Conservation (phyloP, 129 eudicot genomes). For the Flaveria linearis region DNA sequence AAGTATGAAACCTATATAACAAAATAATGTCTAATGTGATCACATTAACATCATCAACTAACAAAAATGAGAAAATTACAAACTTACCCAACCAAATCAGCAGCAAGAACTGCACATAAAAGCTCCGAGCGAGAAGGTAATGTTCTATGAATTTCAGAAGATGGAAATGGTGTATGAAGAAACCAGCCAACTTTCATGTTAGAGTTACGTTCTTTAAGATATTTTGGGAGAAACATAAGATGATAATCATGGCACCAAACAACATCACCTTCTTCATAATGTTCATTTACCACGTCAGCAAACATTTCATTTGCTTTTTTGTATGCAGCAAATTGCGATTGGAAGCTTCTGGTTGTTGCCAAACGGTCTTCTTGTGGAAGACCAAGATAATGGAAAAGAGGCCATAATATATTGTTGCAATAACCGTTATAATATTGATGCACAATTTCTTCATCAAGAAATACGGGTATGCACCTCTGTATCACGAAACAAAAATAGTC, state of each 20-base stretch:
- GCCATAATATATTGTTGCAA: slow-evolving; percentile 97
- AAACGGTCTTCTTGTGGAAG: slow-evolving; percentile 94
- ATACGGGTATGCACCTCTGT: slow-evolving; percentile 96
- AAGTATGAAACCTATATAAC: slow-evolving; percentile 76
- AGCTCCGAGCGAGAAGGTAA: slow-evolving; percentile 84
- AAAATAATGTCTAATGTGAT: slow-evolving; percentile 5
- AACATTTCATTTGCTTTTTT: slow-evolving; percentile 85
- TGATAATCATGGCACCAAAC: slow-evolving; percentile 98
- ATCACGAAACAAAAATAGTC: slow-evolving; percentile 3
- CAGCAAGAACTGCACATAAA: slow-evolving; percentile 75
- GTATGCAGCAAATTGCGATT: slow-evolving; percentile 89
- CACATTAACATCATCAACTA: not conserved
- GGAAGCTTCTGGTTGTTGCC: slow-evolving; percentile 92
- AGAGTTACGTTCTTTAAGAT: slow-evolving; percentile 56
- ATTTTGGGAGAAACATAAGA: slow-evolving; percentile 90
- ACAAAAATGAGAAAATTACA: slow-evolving; percentile 12
- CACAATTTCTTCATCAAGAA: slow-evolving; percentile 83
- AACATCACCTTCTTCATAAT: slow-evolving; percentile 85
- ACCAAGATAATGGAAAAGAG: slow-evolving; percentile 90
- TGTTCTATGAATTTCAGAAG: slow-evolving; percentile 85
- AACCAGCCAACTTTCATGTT: slow-evolving; percentile 96
- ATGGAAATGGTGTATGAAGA: slow-evolving; percentile 90
- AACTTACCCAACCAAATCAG: slow-evolving; percentile 83
- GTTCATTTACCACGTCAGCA: slow-evolving; percentile 77
- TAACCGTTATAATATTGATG: slow-evolving; percentile 94